Evolutionary conservation across 108 stramenopile species (phyloP), one percentile per base, ranked within the genome.

Genomic region (Stephanodiscus triporus): DNA sequence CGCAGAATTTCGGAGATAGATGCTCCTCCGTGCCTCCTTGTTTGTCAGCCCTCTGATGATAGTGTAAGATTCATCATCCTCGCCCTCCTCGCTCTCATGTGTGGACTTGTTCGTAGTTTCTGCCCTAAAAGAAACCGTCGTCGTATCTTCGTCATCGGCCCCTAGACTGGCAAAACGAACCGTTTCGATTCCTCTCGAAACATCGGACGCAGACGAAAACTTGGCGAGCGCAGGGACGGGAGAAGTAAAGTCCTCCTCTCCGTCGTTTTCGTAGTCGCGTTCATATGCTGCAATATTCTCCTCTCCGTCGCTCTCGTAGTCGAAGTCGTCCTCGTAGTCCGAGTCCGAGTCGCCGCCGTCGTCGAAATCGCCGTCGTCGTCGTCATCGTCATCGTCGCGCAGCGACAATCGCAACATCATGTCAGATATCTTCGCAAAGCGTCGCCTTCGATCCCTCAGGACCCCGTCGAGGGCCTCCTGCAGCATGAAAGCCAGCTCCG

Each of bases 1-100:
- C 9, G 43, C 26, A 11, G 54, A 34, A 53, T 80, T 80, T 16
- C 79, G 66, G 30, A 80, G 24, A 19, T 80, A 80, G 10, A 80
- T 73, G 20, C 77, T 51, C 19, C 23, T 43, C 13, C 70, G 70
- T 23, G 56, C 59, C 49, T 66, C 65, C 42, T 60, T 53, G 48
- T 78, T 72, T 32, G 65, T 72, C 49, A 78, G 50, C 4, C 77
- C 77, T 37, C 62, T 67, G 37, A 73, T 68, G 6, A 73, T 70
- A 20, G 51, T 59, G 36, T 37, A 66, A 63, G 22, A 40, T 65
- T 73, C 72, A 6, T 9, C 20, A 36, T 17, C 63, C 14, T 66
- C 27, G 6, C 67, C 78, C 27, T 67, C 45, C 45, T 48, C 66
- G 22, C 8, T 20, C 55, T 34, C 51, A 10, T 4, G 29, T 22